phyloP scores from a whole-genome alignment of 2,329 filamentous ascomycete genomes.

The Alternaria viburni region DNA sequence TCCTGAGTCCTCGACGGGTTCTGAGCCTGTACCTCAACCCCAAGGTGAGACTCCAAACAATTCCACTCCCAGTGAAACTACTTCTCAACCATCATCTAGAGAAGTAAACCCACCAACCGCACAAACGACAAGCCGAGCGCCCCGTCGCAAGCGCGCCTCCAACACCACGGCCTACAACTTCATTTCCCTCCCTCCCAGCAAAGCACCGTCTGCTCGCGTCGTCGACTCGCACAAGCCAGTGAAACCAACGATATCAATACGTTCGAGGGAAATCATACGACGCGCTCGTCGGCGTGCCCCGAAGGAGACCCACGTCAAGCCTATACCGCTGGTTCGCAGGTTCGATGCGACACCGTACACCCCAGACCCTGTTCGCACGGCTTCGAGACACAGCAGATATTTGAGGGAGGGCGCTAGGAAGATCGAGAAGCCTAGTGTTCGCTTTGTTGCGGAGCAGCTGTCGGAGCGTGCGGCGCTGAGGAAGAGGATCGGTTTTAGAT shows the following conservation, averaged over 20 bases:
- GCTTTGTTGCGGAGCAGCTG: neutral
- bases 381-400: conserved; percentile 7
- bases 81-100: conserved; percentile 4
- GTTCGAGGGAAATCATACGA: conserved; percentile 1
- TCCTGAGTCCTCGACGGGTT: neutral
- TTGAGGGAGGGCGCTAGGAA: conserved; percentile 3
- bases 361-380: neutral
- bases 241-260: conserved; percentile 4
- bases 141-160: neutral
- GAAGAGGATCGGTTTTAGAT: neutral
- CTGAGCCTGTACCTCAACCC: neutral
- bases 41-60: conserved; percentile 2
- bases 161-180: conserved; percentile 3
- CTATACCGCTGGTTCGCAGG: conserved; percentile 1
- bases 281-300: neutral
- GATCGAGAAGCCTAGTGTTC: conserved; percentile 2
- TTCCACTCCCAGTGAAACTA: neutral
- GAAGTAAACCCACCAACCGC: neutral
- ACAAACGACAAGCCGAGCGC: neutral
- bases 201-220: neutral
- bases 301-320: neutral
- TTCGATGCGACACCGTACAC: conserved; percentile 6
- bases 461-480: neutral
- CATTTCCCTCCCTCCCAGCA: neutral
- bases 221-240: neutral